Conservation (phyloP, 1,284 basidiomycete species). For the Puccinia triticina region DNA sequence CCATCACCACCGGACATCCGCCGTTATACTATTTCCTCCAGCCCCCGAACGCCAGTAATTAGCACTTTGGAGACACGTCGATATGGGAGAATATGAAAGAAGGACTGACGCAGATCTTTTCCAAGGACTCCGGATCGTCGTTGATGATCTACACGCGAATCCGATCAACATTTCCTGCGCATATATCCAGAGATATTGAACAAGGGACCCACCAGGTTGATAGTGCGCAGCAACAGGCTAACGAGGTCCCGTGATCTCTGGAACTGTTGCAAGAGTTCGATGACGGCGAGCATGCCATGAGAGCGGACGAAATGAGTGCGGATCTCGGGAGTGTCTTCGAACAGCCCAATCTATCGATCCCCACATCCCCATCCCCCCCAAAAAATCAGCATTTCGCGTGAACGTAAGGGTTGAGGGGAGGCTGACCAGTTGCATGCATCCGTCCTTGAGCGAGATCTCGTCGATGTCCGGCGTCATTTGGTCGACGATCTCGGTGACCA, state of each 20-base stretch:
- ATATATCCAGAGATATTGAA: neutral
- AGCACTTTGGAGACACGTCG: constrained; percentile 48
- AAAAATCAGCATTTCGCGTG: too few relatives aligned
- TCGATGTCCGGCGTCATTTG: constrained; percentile 77
- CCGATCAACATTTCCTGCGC: neutral
- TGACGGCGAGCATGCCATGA: constrained; percentile 89
- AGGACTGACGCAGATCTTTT: constrained; percentile 81
- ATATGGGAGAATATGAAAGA: neutral
- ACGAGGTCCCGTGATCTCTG: constrained; percentile 78
- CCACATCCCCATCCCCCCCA: too few relatives aligned
- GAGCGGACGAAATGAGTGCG: constrained; percentile 82
- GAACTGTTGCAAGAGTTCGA: constrained; percentile 81
- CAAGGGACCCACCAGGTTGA: constrained; percentile 71
- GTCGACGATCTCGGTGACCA: constrained; percentile 81
- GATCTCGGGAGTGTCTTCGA: constrained; percentile 84
- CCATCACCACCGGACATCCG: constrained; percentile 62
- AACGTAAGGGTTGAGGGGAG: too few relatives aligned
- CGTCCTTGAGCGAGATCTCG: constrained; percentile 76
- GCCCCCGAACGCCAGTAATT: constrained; percentile 56
- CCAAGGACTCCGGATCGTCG: constrained; percentile 79
- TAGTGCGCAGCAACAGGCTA: constrained; percentile 79
- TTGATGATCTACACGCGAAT: constrained; percentile 72
- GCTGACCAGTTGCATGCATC: constrained; percentile 83
- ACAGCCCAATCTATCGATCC: constrained; percentile 69
- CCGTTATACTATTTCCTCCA: constrained; percentile 56